Evolutionary conservation across 2,329 filamentous ascomycete genomes (phyloP), one percentile per base, ranked within the genome.

Genomic region (Didymella lethalis): DNA sequence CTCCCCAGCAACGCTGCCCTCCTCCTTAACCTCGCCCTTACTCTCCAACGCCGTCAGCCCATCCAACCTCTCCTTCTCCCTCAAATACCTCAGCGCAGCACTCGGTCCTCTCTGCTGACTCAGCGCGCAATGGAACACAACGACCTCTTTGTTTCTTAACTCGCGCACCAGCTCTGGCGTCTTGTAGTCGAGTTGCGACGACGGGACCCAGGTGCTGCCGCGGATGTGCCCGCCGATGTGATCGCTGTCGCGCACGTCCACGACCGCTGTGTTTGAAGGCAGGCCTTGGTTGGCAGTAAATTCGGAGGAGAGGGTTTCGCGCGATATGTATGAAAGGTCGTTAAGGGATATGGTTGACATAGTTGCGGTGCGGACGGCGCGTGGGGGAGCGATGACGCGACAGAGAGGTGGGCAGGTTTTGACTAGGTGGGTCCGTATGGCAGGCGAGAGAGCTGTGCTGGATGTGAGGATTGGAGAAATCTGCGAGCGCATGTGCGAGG

Each of bases 101-200:
- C 85, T 85, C 0, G 95, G 95, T 0, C 95, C 95, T 0, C 95
- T 85, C 79, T 97, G 90, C 81, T 98, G 95, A 66, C 90, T 94
- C 54, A 98, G 82, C 18, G 91, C 90, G 78, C 95, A 99, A 80
- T 99, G 95, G 77, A 99, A 99, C 1, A 99, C 86, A 14, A 99
- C 92, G 11, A 85, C 89, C 55, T 95, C 86, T 77, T 92, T 93
- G 72, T 89, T 87, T 64, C 87, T 82, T 47, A 97, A 85, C 43
- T 85, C 88, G 56, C 92, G 87, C 12, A 96, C 83, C n/a, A 99
- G 86, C 63, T 93, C 91, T 0, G 93, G 90, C 77, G 95, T 86
- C 66, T 85, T 87, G 73, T 86, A 85, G 69, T 96, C 91, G 48
- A 98, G 85, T 18, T 87, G 86, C 45, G 79, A 80, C 49, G 86